These are phyloP conservation scores for Zygosaccharomyces pseudobailii DNA, from an alignment of 1,139 yeast species.

Conservation along the genomic window DNA sequence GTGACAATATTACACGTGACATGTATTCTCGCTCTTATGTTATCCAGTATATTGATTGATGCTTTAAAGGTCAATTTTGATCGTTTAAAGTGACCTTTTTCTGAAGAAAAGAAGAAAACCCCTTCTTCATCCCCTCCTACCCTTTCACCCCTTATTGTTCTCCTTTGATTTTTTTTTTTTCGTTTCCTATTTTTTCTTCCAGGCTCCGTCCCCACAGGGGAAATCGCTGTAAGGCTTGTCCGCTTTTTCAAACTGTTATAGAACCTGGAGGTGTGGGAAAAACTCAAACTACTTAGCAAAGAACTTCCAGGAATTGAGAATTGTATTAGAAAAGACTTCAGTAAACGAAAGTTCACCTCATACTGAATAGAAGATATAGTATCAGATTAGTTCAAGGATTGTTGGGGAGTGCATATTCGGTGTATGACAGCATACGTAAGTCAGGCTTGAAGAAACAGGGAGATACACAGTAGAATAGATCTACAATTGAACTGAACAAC, in stretches of 20 bases:
- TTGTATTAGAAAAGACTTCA: not conserved
- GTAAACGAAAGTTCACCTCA: not conserved
- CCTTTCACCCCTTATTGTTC: not conserved
- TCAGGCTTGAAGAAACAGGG: not conserved
- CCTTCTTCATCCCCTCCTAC: not conserved
- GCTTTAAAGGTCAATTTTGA: not conserved
- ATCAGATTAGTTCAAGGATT: not conserved
- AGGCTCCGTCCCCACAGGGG: conserved; percentile 6
- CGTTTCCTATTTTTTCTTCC: not conserved
- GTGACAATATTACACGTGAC: not conserved
- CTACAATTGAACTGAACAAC: too few species aligned
- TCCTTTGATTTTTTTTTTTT: not conserved
- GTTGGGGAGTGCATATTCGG: not conserved
- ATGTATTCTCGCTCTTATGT: not conserved
- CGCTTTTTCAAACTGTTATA: not conserved
- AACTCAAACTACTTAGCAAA: too few species aligned
- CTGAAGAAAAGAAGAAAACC: not conserved
- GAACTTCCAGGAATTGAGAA: too few species aligned
- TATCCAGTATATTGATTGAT: not conserved
- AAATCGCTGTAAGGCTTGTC: conserved; percentile 1
- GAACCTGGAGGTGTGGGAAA: not conserved
- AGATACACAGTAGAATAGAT: not conserved
- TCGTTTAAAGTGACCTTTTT: not conserved
- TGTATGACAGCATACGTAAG: conserved; percentile 1
- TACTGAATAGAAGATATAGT: not conserved